Evolutionary conservation across 179 eudicot species (phyloP), one percentile per base, ranked within the genome.

Genomic region (Amaranthus tricolor): DNA sequence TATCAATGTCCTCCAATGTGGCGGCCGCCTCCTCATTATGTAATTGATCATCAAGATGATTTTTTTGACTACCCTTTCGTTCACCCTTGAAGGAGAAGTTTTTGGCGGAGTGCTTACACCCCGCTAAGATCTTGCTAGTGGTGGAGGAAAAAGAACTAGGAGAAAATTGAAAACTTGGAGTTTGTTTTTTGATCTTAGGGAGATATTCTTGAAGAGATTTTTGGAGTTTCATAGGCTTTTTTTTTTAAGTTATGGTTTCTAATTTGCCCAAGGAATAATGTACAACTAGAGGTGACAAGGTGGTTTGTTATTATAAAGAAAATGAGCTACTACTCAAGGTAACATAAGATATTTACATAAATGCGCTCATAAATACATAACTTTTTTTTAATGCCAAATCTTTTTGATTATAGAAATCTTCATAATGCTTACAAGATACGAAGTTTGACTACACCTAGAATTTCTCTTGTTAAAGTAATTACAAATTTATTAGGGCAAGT

Each of bases 41-140:
- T 11, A 48, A 53, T 0, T 12, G 31, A 1, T 77, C 53, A 40
- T 67, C 72, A 2, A 71, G 68, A 16, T 60, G 31, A 8, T 57
- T 59, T 50, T 71, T 73, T 1, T 19, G 58, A 9, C 24, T 51
- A 2, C 47, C 67, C 17, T 72, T 62, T 19, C 45, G 74, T 10
- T 76, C 77, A 17, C 52, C 2, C 48, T 73, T 59, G n/a, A 83
- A 82, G 8, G 90, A 88, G 53, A 77, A 82, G 49, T 87, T 86
- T 66, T 74, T 88, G 16, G 87, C 86, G 76, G 87, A 86, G 77
- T 86, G 88, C 66, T 73, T 82, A 80, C 89, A 86, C 15, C 90
- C 83, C 13, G 81, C 54, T 7, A 88, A 40, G 48, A 88, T 75
- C 77, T 79, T 80, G 58, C 84, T 85, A 5, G 88, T 74, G 20